Base-by-base conservation (phyloP, 108 stramenopile species). In the Cyclotella kingstonii region DNA sequence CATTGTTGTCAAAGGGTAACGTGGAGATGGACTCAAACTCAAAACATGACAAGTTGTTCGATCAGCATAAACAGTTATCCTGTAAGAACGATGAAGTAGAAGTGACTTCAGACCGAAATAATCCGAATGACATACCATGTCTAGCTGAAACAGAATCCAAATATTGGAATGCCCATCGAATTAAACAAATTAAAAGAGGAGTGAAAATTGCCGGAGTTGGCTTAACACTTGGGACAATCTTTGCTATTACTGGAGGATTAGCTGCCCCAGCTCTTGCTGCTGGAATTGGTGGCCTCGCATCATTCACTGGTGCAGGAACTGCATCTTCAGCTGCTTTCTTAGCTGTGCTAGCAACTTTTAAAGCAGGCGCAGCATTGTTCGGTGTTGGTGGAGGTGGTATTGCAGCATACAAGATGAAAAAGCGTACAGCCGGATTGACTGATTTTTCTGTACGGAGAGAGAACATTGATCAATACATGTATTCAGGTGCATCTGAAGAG, bases 201-300 rank as follows among this genome's bases (percentile, higher is more conserved):
- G 54, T 64, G 31, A 80, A 77, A 56, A 88, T 88, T 56, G 82
- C 80, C 8, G 70, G 73, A 9, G 83, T 80, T 10, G 82, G 81
- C 15, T 38, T 83, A 2, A 78, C 75, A 11, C 76, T 84, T 47
- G 86, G 86, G 11, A 79, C 79, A 11, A 54, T 83, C 17, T 81
- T 88, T 73, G 86, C 81, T 18, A 68, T 88, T 17, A 83, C 86
- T 0, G 86, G 83, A 19, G 86, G 86, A 3, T 43, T 88, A 25
- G 86, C 86, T 14, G 86, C 86, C 5, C 85, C 85, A 23, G 85
- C 68, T n/a, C 68, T 85, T 22, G 84, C 81, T 2, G 81, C 81
- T 28, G 77, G 79, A 0, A 47, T 85, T 36, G 81, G 79, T 14
- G 78, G 70, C 5, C 15, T 84, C 28, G 80, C 77, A 39, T 58